Percentiles rank a stretch among this genome's conserved stretches.
Conservation (phyloP, 306 rosid species). For the Potentilla sterilis region DNA sequence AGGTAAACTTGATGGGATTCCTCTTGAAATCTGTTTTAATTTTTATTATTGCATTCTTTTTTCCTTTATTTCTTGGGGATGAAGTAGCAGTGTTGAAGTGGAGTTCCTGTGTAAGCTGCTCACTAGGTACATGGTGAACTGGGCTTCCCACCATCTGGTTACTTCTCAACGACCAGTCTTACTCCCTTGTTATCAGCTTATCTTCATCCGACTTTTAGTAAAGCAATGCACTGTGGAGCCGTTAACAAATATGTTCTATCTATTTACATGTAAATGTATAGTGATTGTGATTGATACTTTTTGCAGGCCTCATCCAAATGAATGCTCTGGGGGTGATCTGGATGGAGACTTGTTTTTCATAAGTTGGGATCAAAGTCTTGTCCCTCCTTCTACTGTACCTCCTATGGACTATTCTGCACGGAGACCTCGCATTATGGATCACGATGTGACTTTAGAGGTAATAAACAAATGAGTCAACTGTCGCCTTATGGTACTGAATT, state of each 20-base stretch:
- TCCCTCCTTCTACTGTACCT: constrained; percentile 53
- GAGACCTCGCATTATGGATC: constrained; percentile 84
- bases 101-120: constrained; percentile 6
- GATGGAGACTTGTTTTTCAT: constrained; percentile 90
- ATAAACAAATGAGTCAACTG: not conserved
- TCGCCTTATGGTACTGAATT: not conserved
- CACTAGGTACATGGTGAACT: not conserved
- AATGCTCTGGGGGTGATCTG: constrained; percentile 98
- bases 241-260: no score
- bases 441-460: constrained; percentile 79
- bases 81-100: not conserved
- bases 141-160: not conserved
- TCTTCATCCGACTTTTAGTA: not conserved
- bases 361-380: constrained; percentile 75
- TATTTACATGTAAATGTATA: constrained; percentile 8
- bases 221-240: constrained; percentile 1
- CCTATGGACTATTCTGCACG: constrained; percentile 89
- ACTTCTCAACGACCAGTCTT: not conserved
- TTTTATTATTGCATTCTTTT: not conserved
- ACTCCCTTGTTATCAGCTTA: not conserved
- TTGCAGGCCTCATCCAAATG: constrained; percentile 96
- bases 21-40: not conserved
- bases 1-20: constrained; percentile 41
- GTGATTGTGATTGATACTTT: constrained; percentile 22
- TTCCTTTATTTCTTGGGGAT: not conserved